Evolutionary conservation across 75 land plant species (phyloP), one percentile per base, ranked within the genome.

Genomic region (Adiantum capillusveneris): DNA sequence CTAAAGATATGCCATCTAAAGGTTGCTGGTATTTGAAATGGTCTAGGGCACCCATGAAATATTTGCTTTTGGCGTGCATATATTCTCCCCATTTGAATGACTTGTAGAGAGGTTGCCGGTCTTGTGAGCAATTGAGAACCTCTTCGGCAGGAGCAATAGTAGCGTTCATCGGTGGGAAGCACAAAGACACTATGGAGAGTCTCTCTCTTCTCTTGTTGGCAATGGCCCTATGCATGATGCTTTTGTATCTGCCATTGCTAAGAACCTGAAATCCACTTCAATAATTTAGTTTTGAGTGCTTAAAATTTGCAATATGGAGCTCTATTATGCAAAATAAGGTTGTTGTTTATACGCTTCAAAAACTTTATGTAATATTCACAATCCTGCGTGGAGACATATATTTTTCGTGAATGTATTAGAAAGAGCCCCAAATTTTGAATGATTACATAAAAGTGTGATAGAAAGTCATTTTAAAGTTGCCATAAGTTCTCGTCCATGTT

Each of bases 231-330:
- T 69, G 73, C 51, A 37, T 48, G 1, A 70, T 42, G 49, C 71
- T 70, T 57, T 70, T 70, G 53, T 70, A 70, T 43, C 44, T 70
- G 27, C 52, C 73, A 22, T 70, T 70, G 62, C 62, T 70, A 25
- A 70, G 26, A 29, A 70, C 55, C 73, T 70, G 70, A 9, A 51
- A 11, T 42, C 6, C 27, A 28, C n/a, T n/a, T n/a, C n/a, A n/a
- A n/a, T n/a, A n/a, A n/a, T n/a, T n/a, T n/a, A n/a, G n/a, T n/a
- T n/a, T n/a, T n/a, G n/a, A n/a, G n/a, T n/a, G n/a, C n/a, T n/a
- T n/a, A n/a, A n/a, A n/a, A n/a, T n/a, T n/a, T n/a, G n/a, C n/a
- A n/a, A n/a, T n/a, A n/a, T n/a, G n/a, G n/a, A n/a, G n/a, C n/a
- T n/a, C n/a, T n/a, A n/a, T n/a, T n/a, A n/a, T n/a, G n/a, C n/a